Evolutionary conservation across 805 yeast genomes (phyloP).

Genomic region (Candida cerambycidarum): DNA sequence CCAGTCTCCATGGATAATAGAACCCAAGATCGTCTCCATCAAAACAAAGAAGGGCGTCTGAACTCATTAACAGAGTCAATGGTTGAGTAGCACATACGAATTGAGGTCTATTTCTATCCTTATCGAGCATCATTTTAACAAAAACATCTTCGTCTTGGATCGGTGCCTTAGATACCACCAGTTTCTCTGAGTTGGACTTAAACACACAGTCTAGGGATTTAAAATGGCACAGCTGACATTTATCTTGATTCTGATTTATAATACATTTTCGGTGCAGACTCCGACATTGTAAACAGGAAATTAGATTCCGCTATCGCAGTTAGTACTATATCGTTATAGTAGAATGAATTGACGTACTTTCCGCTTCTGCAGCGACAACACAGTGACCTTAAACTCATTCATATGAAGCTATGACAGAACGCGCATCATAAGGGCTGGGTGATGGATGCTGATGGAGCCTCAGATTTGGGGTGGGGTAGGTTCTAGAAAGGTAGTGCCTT

Average conservation of each 20-base stretch:
- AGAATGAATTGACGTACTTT: not conserved
- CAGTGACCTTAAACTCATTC: not conserved
- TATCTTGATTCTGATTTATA: too few relatives aligned
- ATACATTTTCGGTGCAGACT: slow-evolving; percentile 2
- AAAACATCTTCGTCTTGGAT: slow-evolving; percentile 22
- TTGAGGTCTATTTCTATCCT: slow-evolving; percentile 20
- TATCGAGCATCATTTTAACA: slow-evolving; percentile 20
- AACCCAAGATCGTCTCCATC: slow-evolving; percentile 28
- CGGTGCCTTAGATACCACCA: slow-evolving; percentile 4
- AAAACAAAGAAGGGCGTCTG: slow-evolving; percentile 27
- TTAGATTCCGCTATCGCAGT: not conserved
- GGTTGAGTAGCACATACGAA: slow-evolving; percentile 31
- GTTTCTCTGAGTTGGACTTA: too few relatives aligned
- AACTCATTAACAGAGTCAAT: slow-evolving; percentile 27
- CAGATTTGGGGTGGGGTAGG: too few relatives aligned
- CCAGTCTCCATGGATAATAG: slow-evolving; percentile 28
- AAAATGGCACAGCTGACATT: too few relatives aligned
- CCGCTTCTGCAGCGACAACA: not conserved
- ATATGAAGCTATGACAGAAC: not conserved
- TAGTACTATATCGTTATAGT: not conserved
- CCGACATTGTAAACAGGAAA: slow-evolving; percentile 14
- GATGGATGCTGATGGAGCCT: too few relatives aligned
- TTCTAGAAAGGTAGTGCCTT: too few relatives aligned
- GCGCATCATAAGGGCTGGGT: not conserved
- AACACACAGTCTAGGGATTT: too few relatives aligned